A percentile compares a stretch with the other conserved stretches of the same genome.
Conservation (phyloP, 805 yeast species). For the Candida adriatica region DNA sequence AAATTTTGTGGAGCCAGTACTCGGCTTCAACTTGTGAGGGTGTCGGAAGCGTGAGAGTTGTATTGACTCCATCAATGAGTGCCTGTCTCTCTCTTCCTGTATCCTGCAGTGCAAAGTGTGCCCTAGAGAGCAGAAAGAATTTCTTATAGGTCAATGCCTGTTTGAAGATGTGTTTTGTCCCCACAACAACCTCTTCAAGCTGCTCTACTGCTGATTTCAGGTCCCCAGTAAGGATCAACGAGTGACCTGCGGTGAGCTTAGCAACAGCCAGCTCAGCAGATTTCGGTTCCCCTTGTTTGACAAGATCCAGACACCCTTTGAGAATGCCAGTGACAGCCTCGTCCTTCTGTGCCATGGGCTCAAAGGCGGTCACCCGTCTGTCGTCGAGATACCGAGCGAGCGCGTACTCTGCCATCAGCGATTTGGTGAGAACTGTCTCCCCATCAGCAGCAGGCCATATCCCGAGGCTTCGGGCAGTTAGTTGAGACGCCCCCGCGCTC, state of each 20-base stretch:
- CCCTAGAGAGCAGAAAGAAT: conserved; percentile 6
- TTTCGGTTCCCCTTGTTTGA: not conserved
- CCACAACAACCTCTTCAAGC: not conserved
- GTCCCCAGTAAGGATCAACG: not conserved
- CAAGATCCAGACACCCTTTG: not conserved
- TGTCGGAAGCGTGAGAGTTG: conserved; percentile 10
- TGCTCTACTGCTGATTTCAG: not conserved
- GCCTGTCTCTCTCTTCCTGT: conserved; percentile 1
- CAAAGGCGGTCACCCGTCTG: not conserved
- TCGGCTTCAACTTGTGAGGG: conserved; percentile 17
- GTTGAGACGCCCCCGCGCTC: not conserved
- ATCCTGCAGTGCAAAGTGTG: conserved; percentile 2
- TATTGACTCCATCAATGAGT: conserved; percentile 12
- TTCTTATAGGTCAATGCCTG: conserved; percentile 12
- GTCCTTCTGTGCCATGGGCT: not conserved
- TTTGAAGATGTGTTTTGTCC: not conserved
- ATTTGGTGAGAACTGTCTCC: not conserved
- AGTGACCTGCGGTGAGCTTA: not conserved
- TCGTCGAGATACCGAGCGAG: not conserved
- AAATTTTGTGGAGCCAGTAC: conserved; percentile 16
- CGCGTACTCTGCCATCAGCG: not conserved
- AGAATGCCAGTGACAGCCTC: not conserved
- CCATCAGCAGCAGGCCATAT: not conserved
- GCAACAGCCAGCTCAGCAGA: not conserved
- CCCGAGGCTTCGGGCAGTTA: not conserved